phyloP scores from a whole-genome alignment of 148 eudicot genomes.

The Vaccinium macrocarpon region DNA sequence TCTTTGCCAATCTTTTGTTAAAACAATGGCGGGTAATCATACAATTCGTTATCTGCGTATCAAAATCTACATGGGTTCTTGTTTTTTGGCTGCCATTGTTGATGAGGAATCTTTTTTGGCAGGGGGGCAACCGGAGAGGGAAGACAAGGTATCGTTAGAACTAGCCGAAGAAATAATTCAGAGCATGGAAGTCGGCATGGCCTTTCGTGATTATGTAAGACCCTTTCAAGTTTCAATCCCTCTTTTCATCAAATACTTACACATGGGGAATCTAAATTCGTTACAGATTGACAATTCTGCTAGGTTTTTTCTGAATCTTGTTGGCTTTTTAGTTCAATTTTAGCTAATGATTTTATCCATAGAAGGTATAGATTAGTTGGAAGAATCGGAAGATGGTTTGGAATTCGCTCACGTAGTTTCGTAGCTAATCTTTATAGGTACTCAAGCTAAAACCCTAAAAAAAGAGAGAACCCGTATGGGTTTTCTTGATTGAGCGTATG shows the following conservation, averaged over 20 bases:
- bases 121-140: slow-evolving; percentile 60
- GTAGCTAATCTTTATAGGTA: neutral
- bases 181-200: slow-evolving; percentile 99
- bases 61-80: neutral
- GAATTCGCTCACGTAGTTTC: neutral
- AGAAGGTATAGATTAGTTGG: neutral
- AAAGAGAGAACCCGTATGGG: neutral
- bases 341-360: neutral
- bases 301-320: neutral
- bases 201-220: slow-evolving; percentile 88
- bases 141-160: slow-evolving; percentile 82
- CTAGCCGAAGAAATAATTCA: slow-evolving; percentile 82
- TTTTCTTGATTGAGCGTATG: neutral
- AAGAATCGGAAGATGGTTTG: neutral
- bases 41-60: neutral
- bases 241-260: neutral
- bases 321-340: neutral
- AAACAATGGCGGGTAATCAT: slow-evolving; percentile 20
- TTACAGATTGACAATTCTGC: neutral
- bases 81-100: neutral
- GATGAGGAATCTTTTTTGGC: neutral
- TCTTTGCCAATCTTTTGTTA: neutral
- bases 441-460: neutral
- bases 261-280: neutral
- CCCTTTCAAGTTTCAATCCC: neutral